Percentiles rank a stretch among this genome's conserved stretches.
Evolutionary conservation across 2,329 filamentous ascomycete species (phyloP).

Genomic region (Plectosphaerella sp.): DNA sequence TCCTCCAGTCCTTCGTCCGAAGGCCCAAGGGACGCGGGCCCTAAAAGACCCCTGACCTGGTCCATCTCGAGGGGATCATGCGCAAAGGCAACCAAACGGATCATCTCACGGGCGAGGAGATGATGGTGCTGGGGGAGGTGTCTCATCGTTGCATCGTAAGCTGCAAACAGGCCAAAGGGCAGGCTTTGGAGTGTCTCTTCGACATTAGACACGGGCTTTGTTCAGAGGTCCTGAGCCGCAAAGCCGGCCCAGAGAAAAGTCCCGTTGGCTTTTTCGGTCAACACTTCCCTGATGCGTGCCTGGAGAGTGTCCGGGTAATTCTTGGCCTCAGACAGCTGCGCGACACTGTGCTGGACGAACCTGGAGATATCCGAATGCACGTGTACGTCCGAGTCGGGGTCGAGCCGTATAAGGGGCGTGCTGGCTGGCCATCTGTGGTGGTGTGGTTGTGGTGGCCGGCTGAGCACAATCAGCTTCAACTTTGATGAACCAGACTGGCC

Average conservation of each 20-base stretch:
- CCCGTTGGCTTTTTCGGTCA: background rate
- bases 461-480: background rate
- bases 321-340: background rate
- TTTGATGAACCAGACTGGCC: background rate
- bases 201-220: background rate
- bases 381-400: slow-evolving; percentile 8
- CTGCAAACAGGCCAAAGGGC: too few species aligned
- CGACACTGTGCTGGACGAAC: slow-evolving; percentile 16
- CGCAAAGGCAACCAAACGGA: background rate
- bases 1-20: too few species aligned
- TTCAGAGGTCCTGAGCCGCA: background rate
- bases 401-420: slow-evolving; percentile 3
- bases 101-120: background rate
- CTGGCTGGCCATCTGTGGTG: background rate
- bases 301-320: background rate
- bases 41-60: too few species aligned
- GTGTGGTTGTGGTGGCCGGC: too few species aligned
- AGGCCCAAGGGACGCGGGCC: too few species aligned
- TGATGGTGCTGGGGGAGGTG: background rate
- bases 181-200: too few species aligned
- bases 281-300: background rate
- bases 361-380: slow-evolving; percentile 15
- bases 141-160: background rate
- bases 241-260: slow-evolving; percentile 1
- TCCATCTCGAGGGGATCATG: background rate